Evolutionary conservation across 148 eudicot species (phyloP).

Genomic region (Rhododendron kiyosumense): DNA sequence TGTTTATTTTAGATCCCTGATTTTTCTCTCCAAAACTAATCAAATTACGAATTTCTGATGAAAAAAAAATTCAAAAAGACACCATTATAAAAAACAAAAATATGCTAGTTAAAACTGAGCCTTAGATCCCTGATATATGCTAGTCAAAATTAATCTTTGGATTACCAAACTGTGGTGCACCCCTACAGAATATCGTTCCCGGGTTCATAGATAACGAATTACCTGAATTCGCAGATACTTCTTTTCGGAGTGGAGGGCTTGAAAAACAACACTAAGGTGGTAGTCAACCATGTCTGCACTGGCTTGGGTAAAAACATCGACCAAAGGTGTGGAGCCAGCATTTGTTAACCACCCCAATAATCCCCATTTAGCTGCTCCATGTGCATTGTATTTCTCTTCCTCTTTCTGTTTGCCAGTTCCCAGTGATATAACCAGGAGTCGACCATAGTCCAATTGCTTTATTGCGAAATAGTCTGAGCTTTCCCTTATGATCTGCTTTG

Average conservation of each 20-base stretch:
- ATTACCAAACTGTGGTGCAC: too few species aligned
- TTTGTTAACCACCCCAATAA: constrained; percentile 1
- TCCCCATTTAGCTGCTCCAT: constrained; percentile 12
- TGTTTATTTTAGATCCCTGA: not conserved
- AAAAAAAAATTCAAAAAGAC: not conserved
- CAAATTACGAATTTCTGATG: not conserved
- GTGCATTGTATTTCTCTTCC: constrained; percentile 1
- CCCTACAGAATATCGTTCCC: accelerated
- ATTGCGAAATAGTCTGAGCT: constrained; percentile 7
- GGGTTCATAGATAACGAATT: too few species aligned
- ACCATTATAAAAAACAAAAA: too few species aligned
- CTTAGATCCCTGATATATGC: too few species aligned
- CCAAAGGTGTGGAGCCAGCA: constrained; percentile 7
- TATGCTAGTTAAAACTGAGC: too few species aligned
- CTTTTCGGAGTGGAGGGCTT: constrained; percentile 5
- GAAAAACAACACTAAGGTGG: constrained; percentile 5
- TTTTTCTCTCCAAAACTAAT: not conserved
- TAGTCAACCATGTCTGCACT: constrained; percentile 10
- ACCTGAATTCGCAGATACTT: constrained; percentile 11
- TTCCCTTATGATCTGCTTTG: constrained; percentile 1
- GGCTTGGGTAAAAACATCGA: constrained; percentile 2
- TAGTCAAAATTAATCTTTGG: too few species aligned
- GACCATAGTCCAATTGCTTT: not conserved
- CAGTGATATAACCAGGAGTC: constrained; percentile 9
- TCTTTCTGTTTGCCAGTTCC: not conserved